These are phyloP conservation scores for Tulasnella sp. DNA, from an alignment of 768 basidiomycete genomes.

Conservation along the genomic window DNA sequence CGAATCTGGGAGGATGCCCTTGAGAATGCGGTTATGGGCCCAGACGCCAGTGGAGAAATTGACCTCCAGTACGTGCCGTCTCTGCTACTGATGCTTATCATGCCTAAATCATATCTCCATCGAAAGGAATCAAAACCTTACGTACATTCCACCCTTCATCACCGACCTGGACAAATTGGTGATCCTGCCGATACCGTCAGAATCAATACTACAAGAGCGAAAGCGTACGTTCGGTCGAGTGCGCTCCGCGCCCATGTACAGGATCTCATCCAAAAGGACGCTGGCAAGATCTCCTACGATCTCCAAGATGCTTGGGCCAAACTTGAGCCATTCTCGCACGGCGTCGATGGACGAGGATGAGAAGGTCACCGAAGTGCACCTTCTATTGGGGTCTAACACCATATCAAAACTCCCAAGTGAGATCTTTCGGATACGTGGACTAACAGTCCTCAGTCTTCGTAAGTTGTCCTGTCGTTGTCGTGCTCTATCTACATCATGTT, in stretches of 20 bases:
- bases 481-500: neutral
- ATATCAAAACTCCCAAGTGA: conserved; percentile 47
- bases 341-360: neutral
- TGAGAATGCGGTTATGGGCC: conserved; percentile 36
- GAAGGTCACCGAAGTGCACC: conserved; percentile 35
- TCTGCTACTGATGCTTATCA: neutral
- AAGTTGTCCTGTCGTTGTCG: conserved; percentile 25
- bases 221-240: conserved; percentile 28
- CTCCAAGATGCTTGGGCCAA: neutral
- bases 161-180: conserved; percentile 38
- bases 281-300: neutral
- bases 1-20: conserved; percentile 44
- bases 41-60: conserved; percentile 35
- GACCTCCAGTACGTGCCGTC: conserved; percentile 40
- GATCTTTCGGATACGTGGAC: conserved; percentile 44
- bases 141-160: conserved; percentile 40
- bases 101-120: neutral
- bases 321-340: neutral
- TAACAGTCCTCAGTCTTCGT: conserved; percentile 59
- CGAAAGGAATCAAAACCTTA: conserved; percentile 31
- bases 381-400: conserved; percentile 46
- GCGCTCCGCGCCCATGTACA: conserved; percentile 27
- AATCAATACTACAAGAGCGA: neutral
- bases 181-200: conserved; percentile 26
- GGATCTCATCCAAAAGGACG: neutral